Evolutionary conservation across 495 filamentous ascomycete genomes (phyloP).

Genomic region (Baudoinia panamericana): DNA sequence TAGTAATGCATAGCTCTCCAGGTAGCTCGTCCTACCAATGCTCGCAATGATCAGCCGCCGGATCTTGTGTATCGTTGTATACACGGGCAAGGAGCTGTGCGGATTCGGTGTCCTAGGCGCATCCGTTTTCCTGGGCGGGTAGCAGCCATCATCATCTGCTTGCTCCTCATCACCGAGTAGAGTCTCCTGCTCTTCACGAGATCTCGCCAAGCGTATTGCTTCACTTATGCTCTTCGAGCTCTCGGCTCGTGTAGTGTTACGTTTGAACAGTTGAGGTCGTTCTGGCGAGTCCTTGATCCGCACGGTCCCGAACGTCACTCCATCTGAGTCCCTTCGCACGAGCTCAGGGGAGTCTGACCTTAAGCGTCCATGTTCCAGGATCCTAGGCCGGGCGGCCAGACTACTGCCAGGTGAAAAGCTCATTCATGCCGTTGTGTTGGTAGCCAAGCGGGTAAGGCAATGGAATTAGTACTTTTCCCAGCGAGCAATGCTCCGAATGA

Average conservation of each 20-base stretch:
- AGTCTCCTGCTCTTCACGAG: conserved; percentile 30
- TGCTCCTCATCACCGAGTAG: conserved; percentile 26
- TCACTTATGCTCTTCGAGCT: conserved; percentile 25
- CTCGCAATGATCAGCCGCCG: conserved; percentile 16
- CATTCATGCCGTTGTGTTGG: too few species aligned
- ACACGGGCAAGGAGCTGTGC: conserved; percentile 25
- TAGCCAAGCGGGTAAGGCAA: too few species aligned
- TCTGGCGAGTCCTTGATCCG: conserved; percentile 7
- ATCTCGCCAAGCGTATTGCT: conserved; percentile 23
- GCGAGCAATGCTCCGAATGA: too few species aligned
- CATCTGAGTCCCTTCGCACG: too few species aligned
- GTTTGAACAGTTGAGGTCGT: conserved; percentile 10
- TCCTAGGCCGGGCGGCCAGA: neutral
- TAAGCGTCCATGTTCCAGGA: conserved; percentile 1
- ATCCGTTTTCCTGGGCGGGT: conserved; percentile 17
- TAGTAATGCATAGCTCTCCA: too few species aligned
- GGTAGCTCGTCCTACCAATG: conserved; percentile 10
- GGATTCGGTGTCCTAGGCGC: conserved; percentile 24
- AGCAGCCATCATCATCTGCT: conserved; percentile 29
- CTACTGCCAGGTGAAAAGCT: neutral
- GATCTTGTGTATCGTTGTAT: conserved; percentile 27
- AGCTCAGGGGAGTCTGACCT: conserved; percentile 2
- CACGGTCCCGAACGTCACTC: neutral
- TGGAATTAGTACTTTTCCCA: neutral
- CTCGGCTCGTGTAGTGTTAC: conserved; percentile 11